A percentile compares a stretch with the other conserved stretches of the same genome.
Evolutionary conservation across 176 grass and related monocot species (phyloP).

Genomic region (Tillandsia leiboldiana): DNA sequence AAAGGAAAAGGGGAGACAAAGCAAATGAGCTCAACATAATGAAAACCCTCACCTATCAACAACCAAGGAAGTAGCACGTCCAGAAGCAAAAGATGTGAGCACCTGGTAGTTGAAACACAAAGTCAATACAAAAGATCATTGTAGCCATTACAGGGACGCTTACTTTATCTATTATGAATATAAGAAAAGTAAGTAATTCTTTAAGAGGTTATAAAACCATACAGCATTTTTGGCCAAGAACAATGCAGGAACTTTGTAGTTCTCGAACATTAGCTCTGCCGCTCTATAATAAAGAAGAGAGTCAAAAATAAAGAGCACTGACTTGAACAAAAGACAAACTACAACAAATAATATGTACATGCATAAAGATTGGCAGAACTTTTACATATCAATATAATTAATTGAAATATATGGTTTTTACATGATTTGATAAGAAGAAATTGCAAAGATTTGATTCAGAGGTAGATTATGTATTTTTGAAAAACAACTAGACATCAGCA

Average conservation of each 20-base stretch:
- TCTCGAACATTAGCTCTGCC: constrained; percentile 99
- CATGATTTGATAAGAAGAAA: too few species aligned
- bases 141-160: neutral
- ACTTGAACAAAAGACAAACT: neutral
- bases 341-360: neutral
- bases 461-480: neutral
- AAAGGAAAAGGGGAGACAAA: neutral
- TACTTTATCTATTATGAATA: constrained; percentile 24
- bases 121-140: neutral
- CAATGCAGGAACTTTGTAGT: constrained; percentile 90
- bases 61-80: constrained; percentile 89
- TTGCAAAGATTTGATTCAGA: neutral
- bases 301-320: constrained; percentile 10
- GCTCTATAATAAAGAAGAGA: constrained; percentile 46
- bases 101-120: constrained; percentile 41
- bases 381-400: neutral
- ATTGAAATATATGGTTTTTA: neutral
- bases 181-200: constrained; percentile 16
- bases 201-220: constrained; percentile 35
- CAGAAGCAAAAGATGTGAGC: constrained; percentile 98
- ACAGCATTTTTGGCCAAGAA: constrained; percentile 99
- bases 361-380: neutral
- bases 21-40: constrained; percentile 2
- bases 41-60: constrained; percentile 75
- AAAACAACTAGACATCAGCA: neutral